phyloP scores from a whole-genome alignment of 768 basidiomycete species.

The Favolaschia claudopus region DNA sequence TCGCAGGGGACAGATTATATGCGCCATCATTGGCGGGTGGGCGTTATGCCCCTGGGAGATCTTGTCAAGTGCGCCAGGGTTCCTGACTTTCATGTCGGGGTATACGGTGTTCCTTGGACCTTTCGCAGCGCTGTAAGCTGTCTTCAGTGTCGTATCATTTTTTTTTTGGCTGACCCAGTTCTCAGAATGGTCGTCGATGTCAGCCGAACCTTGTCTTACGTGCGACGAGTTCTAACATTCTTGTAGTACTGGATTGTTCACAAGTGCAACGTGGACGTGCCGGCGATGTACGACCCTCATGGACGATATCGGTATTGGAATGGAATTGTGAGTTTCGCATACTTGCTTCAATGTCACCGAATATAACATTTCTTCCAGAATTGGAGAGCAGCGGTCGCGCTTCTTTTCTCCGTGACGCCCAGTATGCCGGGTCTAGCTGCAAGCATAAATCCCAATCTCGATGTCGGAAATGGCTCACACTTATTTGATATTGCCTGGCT shows the following conservation, averaged over 20 bases:
- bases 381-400: slow-evolving; percentile 78
- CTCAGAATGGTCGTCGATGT: slow-evolving; percentile 57
- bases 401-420: slow-evolving; percentile 73
- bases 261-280: slow-evolving; percentile 74
- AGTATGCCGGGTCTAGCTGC: slow-evolving; percentile 80
- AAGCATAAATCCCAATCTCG: slow-evolving; percentile 71
- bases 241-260: slow-evolving; percentile 82
- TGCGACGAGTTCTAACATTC: not conserved
- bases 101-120: slow-evolving; percentile 87
- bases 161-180: not conserved
- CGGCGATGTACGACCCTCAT: slow-evolving; percentile 82
- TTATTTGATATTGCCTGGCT: slow-evolving; percentile 81
- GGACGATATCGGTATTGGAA: slow-evolving; percentile 81
- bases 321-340: slow-evolving; percentile 63
- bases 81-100: slow-evolving; percentile 81
- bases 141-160: not conserved
- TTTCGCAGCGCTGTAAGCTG: slow-evolving; percentile 75
- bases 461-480: slow-evolving; percentile 62
- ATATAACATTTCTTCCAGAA: slow-evolving; percentile 55
- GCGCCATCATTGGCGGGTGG: slow-evolving; percentile 87
- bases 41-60: slow-evolving; percentile 90
- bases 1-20: slow-evolving; percentile 78
- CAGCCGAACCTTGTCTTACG: slow-evolving; percentile 20
- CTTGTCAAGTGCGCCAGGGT: slow-evolving; percentile 68
- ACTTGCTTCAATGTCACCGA: not conserved